Percentiles rank a stretch among this genome's conserved stretches.
Evolutionary conservation across 371 early-diverging fungal genomes (phyloP).

Genomic region (Mortierella sp.): DNA sequence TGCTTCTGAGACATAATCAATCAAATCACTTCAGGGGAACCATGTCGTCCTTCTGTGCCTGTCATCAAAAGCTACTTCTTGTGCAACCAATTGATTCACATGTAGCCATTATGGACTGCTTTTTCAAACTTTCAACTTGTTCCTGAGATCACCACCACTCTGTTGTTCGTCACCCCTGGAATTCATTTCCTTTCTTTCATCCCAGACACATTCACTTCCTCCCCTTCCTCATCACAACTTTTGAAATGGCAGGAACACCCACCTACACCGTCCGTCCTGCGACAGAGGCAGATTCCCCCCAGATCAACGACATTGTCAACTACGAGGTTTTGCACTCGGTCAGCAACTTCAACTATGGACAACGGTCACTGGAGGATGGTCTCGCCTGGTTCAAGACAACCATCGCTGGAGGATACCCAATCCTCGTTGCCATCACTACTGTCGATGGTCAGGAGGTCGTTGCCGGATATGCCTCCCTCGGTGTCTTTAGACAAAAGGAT

Average conservation of each 20-base stretch:
- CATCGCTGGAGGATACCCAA: slow-evolving; percentile 38
- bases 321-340: slow-evolving; percentile 39
- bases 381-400: slow-evolving; percentile 40
- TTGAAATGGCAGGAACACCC: slow-evolving; percentile 11
- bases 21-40: not conserved
- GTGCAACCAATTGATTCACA: too few relatives aligned
- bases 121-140: not conserved
- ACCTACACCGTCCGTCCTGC: slow-evolving; percentile 39
- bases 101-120: not conserved
- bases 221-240: not conserved
- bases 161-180: too few relatives aligned
- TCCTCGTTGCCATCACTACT: slow-evolving; percentile 32
- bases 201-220: not conserved
- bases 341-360: slow-evolving; percentile 52
- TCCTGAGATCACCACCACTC: not conserved
- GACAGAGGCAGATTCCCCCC: slow-evolving; percentile 29
- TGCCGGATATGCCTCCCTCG: slow-evolving; percentile 39
- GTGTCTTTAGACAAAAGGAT: slow-evolving; percentile 49
- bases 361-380: slow-evolving; percentile 30
- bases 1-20: not conserved
- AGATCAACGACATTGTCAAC: slow-evolving; percentile 50
- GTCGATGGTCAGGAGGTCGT: slow-evolving; percentile 23
- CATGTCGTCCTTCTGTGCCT: not conserved
- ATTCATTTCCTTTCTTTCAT: not conserved
- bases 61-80: not conserved